Percentiles rank a stretch among this genome's conserved stretches.
Conservation (phyloP, 352 stramenopile genomes). For the Sclerospora graminicola region DNA sequence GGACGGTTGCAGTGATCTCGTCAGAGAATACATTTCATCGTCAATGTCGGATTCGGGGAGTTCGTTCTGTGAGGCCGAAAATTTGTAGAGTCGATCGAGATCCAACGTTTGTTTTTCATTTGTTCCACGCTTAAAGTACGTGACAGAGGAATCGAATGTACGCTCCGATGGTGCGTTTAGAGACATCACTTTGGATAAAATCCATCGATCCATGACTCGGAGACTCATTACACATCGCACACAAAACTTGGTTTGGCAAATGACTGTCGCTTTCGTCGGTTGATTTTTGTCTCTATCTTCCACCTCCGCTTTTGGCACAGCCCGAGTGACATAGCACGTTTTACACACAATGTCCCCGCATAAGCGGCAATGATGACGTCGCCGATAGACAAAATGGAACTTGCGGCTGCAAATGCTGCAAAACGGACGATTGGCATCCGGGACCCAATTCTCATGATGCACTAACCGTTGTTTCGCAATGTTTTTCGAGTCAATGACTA, state of each 20-base stretch:
- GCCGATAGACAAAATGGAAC: slow-evolving; percentile 24
- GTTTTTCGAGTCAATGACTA: slow-evolving; percentile 45
- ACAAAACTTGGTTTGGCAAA: slow-evolving; percentile 45
- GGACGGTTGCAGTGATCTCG: slow-evolving; percentile 7
- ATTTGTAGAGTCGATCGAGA: slow-evolving; percentile 22
- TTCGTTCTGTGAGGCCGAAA: slow-evolving; percentile 3
- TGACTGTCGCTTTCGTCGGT: neutral
- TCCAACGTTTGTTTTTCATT: slow-evolving; percentile 21
- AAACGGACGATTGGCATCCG: slow-evolving; percentile 16
- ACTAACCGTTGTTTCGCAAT: slow-evolving; percentile 28
- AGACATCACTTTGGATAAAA: neutral
- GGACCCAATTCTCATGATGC: slow-evolving; percentile 25
- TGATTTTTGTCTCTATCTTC: too few species aligned
- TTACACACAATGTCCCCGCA: slow-evolving; percentile 45
- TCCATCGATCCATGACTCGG: slow-evolving; percentile 25
- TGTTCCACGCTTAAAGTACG: slow-evolving; percentile 24
- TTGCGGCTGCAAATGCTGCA: slow-evolving; percentile 25
- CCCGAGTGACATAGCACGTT: slow-evolving; percentile 34
- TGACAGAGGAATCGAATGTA: slow-evolving; percentile 8
- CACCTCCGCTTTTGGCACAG: slow-evolving; percentile 12
- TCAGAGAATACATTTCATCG: too few species aligned
- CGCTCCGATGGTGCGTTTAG: too few species aligned
- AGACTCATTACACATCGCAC: slow-evolving; percentile 41
- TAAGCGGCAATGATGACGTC: slow-evolving; percentile 38
- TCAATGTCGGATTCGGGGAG: too few species aligned